These are phyloP conservation scores for Sporothrix euskadiensis DNA, from an alignment of 2,329 filamentous ascomycete genomes.

Conservation along the genomic window DNA sequence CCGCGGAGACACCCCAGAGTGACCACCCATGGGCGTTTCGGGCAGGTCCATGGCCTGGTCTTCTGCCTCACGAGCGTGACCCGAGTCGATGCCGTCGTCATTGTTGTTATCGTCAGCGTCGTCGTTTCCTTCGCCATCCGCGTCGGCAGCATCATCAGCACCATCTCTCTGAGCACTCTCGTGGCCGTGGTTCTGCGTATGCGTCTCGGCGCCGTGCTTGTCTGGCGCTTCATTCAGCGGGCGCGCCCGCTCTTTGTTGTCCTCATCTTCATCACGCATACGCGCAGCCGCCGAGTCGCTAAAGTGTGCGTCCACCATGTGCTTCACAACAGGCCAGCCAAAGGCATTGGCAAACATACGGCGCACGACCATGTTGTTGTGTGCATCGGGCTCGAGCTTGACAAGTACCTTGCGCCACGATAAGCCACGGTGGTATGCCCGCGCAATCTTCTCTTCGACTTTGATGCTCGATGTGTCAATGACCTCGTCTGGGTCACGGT, in stretches of 20 bases:
- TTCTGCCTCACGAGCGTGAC: background rate
- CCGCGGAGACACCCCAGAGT: background rate
- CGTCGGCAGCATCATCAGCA: background rate
- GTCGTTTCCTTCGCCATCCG: background rate
- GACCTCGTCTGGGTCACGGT: conserved; percentile 49
- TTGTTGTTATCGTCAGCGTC: background rate
- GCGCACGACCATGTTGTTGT: conserved; percentile 97
- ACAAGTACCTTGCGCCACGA: conserved; percentile 98
- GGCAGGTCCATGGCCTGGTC: conserved; percentile 24
- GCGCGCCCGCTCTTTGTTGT: conserved; percentile 68
- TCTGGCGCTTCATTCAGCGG: conserved; percentile 57
- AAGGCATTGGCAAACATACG: conserved; percentile 97
- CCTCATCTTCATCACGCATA: conserved; percentile 67
- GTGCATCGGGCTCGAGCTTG: conserved; percentile 90
- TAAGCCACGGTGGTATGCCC: conserved; percentile 87
- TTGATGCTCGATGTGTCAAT: conserved; percentile 71
- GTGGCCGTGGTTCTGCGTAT: conserved; percentile 32
- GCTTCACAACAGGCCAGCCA: conserved; percentile 95
- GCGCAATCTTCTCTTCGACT: conserved; percentile 96
- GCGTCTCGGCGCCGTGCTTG: conserved; percentile 66
- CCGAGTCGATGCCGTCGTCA: background rate
- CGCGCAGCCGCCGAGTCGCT: conserved; percentile 68
- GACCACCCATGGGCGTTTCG: background rate
- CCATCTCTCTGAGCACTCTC: background rate
- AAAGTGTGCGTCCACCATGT: conserved; percentile 93